Base-by-base conservation (phyloP, 2,329 filamentous ascomycete species). In the Alternaria infectoria region DNA sequence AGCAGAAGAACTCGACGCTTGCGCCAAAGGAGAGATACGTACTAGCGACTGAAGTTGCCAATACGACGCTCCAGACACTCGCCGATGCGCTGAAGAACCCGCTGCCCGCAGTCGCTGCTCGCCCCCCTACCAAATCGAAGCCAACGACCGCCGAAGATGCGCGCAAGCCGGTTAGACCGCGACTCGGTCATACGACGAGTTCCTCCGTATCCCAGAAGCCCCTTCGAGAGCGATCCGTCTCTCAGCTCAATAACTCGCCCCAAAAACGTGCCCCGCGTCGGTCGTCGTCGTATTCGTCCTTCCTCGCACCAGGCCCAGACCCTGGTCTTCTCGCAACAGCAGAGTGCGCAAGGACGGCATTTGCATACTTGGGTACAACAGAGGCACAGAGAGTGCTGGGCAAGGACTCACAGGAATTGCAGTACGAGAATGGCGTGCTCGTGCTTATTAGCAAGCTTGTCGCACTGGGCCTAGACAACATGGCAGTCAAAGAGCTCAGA, bases 391-490 rank as follows among this genome's bases (percentile, higher is more conserved):
- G 85, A 25, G 81, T 85, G 1, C 80, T 86, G 6, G 83, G 85
- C 9, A 80, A 88, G 10, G 80, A 85, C 10, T 81, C 89, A n/a
- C 85, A 88, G 1, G 85, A 87, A 47, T 81, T 91, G 43, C 91
- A 94, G 73, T 78, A 94, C 5, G 92, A 94, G 74, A 89, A 84
- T 62, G 92, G 91, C 57, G 91, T 92, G 84, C 87, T 90, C 15
- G 88, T 89, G 0, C 84, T 94, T 57, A 80, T 90, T 43, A 86
- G 87, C 43, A 92, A 89, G 74, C 82, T 94, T 1, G 81, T 93
- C 13, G 81, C 83, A 0, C 82, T 93, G 51, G 87, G 88, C 1
- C 77, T 93, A 55, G 86, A 91, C 49, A 87, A 89, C n/a, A 82
- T 90, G 60, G 91, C 92, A 0, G 79, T 88, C 45, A 91, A 89